Percentiles rank a stretch among this genome's conserved stretches.
These are phyloP conservation scores for Ottelia alismoides DNA, from an alignment of 106 monocot genomes.

Conservation along the genomic window DNA sequence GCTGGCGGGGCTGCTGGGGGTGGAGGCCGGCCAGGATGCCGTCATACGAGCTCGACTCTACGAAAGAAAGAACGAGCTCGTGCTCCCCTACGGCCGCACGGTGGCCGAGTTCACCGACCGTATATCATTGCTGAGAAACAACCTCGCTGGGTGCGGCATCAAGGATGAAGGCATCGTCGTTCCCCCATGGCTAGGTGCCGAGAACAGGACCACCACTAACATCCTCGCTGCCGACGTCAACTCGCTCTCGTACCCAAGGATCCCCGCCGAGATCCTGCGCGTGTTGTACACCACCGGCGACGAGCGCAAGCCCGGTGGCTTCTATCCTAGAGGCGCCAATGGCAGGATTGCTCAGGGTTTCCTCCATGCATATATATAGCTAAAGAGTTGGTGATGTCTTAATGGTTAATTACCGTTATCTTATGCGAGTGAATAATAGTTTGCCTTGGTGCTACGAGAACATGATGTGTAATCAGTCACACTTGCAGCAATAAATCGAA, in stretches of 20 bases:
- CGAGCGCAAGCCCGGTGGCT: conserved; percentile 23
- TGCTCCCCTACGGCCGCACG: conserved; percentile 29
- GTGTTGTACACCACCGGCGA: conserved; percentile 35
- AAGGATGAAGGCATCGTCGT: conserved; percentile 60
- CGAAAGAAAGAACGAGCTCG: conserved; percentile 5
- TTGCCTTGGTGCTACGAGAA: too few species aligned
- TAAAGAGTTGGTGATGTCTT: too few species aligned
- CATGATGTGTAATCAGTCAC: too few species aligned
- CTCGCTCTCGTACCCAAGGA: conserved; percentile 31
- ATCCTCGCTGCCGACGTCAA: conserved; percentile 33
- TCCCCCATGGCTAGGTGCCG: conserved; percentile 17
- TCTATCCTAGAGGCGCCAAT: conserved; percentile 34
- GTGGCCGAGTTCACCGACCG: conserved; percentile 36
- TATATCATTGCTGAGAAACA: conserved; percentile 36
- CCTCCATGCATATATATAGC: too few species aligned
- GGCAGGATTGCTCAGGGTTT: conserved; percentile 27
- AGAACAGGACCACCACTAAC: conserved; percentile 26
- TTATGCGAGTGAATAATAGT: too few species aligned
- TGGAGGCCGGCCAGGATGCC: conserved; percentile 53
- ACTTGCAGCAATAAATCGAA: too few species aligned
- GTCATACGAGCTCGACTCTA: conserved; percentile 38
- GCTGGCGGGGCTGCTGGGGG: too few species aligned
- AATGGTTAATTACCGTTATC: too few species aligned
- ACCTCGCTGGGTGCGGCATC: conserved; percentile 23
- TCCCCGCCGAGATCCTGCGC: conserved; percentile 32